Conservation (phyloP, 2,329 filamentous ascomycete species). For the Aspergillus thermomutatus region DNA sequence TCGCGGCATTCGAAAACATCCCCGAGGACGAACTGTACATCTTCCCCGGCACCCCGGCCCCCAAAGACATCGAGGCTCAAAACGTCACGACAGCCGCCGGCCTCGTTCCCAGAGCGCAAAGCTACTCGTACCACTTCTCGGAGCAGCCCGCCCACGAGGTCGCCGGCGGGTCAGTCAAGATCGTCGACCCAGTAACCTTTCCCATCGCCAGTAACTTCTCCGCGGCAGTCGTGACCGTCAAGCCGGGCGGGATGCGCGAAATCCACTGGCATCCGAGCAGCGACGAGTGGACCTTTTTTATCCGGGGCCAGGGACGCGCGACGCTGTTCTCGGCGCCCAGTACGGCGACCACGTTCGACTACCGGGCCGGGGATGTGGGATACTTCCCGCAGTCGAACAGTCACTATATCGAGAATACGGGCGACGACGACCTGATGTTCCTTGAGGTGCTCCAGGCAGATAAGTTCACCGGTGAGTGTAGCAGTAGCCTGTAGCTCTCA, state of each 20-base stretch:
- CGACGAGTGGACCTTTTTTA: conserved; percentile 80
- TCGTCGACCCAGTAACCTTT: conserved; percentile 74
- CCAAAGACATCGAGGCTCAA: conserved; percentile 64
- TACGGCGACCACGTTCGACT: conserved; percentile 71
- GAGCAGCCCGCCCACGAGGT: conserved; percentile 64
- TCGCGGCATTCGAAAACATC: conserved; percentile 57
- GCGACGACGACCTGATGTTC: conserved; percentile 70
- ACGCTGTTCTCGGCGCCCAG: conserved; percentile 71
- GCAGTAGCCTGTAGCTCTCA: no score
- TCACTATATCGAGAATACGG: conserved; percentile 77
- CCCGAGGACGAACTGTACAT: conserved; percentile 70
- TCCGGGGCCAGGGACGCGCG: conserved; percentile 66
- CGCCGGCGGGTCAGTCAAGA: conserved; percentile 68
- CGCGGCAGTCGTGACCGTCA: conserved; percentile 67
- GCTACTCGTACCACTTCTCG: conserved; percentile 69
- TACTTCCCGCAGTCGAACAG: conserved; percentile 75
- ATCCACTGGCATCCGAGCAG: conserved; percentile 82
- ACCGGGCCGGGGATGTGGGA: conserved; percentile 69
- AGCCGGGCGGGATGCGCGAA: conserved; percentile 69
- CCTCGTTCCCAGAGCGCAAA: conserved; percentile 63
- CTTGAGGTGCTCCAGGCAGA: conserved; percentile 72
- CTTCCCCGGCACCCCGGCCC: conserved; percentile 64
- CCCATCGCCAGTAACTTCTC: conserved; percentile 69
- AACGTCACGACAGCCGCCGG: conserved; percentile 58
- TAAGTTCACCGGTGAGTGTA: conserved; percentile 58